Percentiles rank a stretch among this genome's conserved stretches.
Conservation (phyloP, 371 early-diverging fungal genomes). For the Mucor indicus region DNA sequence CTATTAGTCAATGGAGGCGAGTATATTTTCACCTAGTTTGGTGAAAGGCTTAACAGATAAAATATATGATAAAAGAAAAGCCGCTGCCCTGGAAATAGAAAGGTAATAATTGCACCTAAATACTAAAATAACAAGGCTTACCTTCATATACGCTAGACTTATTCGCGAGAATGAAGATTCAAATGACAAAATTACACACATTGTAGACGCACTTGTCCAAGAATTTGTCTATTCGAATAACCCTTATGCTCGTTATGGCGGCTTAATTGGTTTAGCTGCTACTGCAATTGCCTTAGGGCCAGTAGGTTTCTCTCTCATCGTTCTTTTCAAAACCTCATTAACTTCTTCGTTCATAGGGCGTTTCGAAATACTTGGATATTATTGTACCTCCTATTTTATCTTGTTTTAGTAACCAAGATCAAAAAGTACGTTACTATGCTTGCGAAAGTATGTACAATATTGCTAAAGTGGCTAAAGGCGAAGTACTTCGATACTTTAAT, state of each 20-base stretch:
- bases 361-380: constrained; percentile 64
- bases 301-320: constrained; percentile 27
- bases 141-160: no score
- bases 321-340: not conserved
- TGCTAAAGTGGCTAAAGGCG: constrained; percentile 85
- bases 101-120: no score
- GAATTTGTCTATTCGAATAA: constrained; percentile 82
- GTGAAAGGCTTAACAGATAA: constrained; percentile 75
- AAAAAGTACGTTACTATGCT: constrained; percentile 89
- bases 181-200: constrained; percentile 50
- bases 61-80: constrained; percentile 87
- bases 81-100: constrained; percentile 87
- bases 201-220: constrained; percentile 69
- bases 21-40: constrained; percentile 28
- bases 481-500: constrained; percentile 84
- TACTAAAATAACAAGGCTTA: no score
- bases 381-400: constrained; percentile 88
- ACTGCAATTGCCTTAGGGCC: constrained; percentile 83
- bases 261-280: constrained; percentile 87
- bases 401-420: constrained; percentile 86
- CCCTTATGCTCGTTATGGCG: constrained; percentile 86
- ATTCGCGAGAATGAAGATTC: constrained; percentile 67
- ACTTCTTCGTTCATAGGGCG: constrained; percentile 34
- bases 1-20: constrained; percentile 31
- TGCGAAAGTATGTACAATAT: constrained; percentile 96